Conservation (phyloP, 2,329 filamentous ascomycete species). For the Mycogone perniciosa region DNA sequence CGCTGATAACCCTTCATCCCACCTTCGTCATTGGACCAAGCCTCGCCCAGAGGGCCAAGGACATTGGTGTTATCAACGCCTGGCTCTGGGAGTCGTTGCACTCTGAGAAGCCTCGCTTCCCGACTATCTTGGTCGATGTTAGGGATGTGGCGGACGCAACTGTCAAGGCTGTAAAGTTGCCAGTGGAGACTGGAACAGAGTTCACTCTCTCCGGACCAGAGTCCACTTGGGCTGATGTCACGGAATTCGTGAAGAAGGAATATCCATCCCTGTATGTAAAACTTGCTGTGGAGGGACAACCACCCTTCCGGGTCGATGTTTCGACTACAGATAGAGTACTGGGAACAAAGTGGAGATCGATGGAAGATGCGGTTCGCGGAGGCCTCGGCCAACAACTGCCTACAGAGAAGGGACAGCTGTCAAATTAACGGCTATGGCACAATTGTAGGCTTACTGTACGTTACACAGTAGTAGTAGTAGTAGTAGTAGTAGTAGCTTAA, state of each 20-base stretch:
- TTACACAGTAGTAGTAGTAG: no score
- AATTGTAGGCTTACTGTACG: no score
- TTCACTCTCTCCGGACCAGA: conserved; percentile 5
- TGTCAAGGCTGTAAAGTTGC: background rate
- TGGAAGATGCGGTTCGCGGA: conserved; percentile 2
- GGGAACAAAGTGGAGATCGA: conserved; percentile 4
- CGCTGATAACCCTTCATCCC: conserved; percentile 14
- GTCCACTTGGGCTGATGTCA: conserved; percentile 1
- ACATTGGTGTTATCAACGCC: conserved; percentile 13
- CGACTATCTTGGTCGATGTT: conserved; percentile 9
- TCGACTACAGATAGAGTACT: background rate
- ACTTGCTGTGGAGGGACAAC: background rate
- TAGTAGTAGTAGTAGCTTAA: no score
- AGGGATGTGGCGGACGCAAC: conserved; percentile 12
- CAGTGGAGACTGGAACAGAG: background rate
- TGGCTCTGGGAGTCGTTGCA: conserved; percentile 11
- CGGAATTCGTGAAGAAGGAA: background rate
- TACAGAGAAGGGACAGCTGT: conserved; percentile 1
- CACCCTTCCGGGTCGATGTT: conserved; percentile 3
- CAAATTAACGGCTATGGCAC: no score
- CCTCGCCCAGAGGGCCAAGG: conserved; percentile 6
- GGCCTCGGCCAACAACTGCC: conserved; percentile 3
- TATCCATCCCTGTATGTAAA: conserved; percentile 4
- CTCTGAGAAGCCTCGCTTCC: conserved; percentile 6
- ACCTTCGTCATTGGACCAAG: conserved; percentile 15